Evolutionary conservation across 148 eudicot genomes (phyloP).

Genomic region (Salicornia ramosissima): DNA sequence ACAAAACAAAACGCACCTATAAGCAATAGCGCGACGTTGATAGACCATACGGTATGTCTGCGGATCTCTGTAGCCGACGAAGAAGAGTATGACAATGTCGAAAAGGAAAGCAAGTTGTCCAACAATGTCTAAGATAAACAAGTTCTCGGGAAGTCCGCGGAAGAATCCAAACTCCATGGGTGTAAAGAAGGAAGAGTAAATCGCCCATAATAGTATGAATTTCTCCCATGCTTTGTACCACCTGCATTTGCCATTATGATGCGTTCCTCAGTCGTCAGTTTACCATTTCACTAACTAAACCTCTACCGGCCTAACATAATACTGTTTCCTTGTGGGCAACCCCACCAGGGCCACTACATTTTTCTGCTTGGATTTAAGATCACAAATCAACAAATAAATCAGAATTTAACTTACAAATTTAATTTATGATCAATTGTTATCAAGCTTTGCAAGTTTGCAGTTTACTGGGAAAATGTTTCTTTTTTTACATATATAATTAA

Average conservation of each 20-base stretch:
- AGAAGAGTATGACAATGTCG: constrained; percentile 76
- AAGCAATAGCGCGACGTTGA: constrained; percentile 59
- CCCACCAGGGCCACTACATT: constrained; percentile 8
- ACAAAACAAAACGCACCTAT: constrained; percentile 35
- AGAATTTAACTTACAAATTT: not conserved
- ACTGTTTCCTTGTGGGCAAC: constrained; percentile 19
- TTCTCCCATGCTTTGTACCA: constrained; percentile 73
- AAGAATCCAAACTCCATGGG: constrained; percentile 97
- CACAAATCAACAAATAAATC: constrained; percentile 4
- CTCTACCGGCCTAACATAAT: constrained; percentile 12
- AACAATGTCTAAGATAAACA: constrained; percentile 66
- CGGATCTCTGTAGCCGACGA: constrained; percentile 74
- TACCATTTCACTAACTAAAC: constrained; percentile 18
- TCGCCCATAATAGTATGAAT: constrained; percentile 71
- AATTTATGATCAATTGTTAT: not conserved
- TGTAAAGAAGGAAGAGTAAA: constrained; percentile 83
- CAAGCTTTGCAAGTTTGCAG: no score
- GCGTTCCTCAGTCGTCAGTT: constrained; percentile 6
- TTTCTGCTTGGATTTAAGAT: constrained; percentile 18
- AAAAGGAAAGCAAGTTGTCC: constrained; percentile 81
- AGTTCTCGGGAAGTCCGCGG: constrained; percentile 68
- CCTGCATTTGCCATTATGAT: constrained; percentile 46
- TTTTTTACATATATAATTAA: no score
- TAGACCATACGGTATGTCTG: constrained; percentile 67
- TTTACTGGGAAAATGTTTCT: no score